Percentiles rank a stretch among this genome's conserved stretches.
Evolutionary conservation across 1,284 basidiomycete genomes (phyloP).

Genomic region (Polyporus tsugae): DNA sequence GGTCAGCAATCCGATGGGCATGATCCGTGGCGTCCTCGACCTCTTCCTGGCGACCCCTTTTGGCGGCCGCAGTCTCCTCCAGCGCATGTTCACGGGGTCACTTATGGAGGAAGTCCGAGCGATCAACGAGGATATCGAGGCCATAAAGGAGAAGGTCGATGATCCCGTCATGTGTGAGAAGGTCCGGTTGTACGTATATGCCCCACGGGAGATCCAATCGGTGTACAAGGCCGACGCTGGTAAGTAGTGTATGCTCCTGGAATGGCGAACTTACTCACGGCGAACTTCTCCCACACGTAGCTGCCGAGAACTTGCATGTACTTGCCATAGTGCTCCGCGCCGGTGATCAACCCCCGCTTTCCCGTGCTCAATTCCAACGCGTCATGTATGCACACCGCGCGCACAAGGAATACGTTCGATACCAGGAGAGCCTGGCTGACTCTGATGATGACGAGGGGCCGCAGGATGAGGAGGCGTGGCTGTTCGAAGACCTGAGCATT

Average conservation of each 20-base stretch:
- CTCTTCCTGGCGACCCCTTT: conserved; percentile 99
- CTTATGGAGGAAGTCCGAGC: conserved; percentile 89
- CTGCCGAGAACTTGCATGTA: conserved; percentile 79
- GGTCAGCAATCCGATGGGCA: conserved; percentile 95
- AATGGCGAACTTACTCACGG: neutral
- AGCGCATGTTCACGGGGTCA: conserved; percentile 95
- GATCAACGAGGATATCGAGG: conserved; percentile 86
- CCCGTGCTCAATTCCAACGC: conserved; percentile 79
- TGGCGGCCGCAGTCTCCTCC: conserved; percentile 90
- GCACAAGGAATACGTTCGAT: conserved; percentile 75
- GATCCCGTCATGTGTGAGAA: conserved; percentile 91
- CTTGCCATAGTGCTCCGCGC: conserved; percentile 87
- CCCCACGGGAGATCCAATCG: conserved; percentile 88
- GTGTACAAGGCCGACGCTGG: conserved; percentile 83
- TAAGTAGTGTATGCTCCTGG: conserved; percentile 43
- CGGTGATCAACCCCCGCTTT: conserved; percentile 78
- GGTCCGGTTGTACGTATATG: conserved; percentile 86
- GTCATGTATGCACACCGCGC: conserved; percentile 81
- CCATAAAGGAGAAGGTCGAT: conserved; percentile 89
- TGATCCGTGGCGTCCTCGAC: conserved; percentile 94
- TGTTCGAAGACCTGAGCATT: conserved; percentile 90
- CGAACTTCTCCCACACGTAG: conserved; percentile 43
- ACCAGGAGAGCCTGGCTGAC: conserved; percentile 71
- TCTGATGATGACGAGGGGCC: conserved; percentile 95
- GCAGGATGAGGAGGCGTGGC: conserved; percentile 92